These are phyloP conservation scores for Pythium scleroteichum DNA, from an alignment of 352 stramenopile species.

Conservation along the genomic window DNA sequence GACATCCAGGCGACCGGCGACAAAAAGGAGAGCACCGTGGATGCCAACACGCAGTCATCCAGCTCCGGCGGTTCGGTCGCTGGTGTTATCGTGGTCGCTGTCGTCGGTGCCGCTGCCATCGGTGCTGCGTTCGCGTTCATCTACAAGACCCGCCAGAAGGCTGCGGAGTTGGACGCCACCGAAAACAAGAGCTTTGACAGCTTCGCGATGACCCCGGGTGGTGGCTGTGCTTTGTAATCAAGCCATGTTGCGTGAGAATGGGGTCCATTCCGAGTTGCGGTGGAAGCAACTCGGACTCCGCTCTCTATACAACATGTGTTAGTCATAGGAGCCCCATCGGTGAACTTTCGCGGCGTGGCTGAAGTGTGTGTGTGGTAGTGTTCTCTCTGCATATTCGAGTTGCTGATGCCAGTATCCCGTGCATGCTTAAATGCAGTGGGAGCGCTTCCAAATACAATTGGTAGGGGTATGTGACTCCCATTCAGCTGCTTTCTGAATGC, in stretches of 20 bases:
- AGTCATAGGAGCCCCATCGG: constrained; percentile 28
- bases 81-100: constrained; percentile 34
- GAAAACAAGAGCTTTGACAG: constrained; percentile 53
- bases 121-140: constrained; percentile 74
- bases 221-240: constrained; percentile 56
- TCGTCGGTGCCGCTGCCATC: constrained; percentile 40
- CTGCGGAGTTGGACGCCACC: constrained; percentile 48
- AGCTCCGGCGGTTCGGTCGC: constrained; percentile 7
- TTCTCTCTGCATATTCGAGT: constrained; percentile 20
- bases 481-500: too few relatives aligned
- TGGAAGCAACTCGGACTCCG: constrained; percentile 26
- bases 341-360: constrained; percentile 8
- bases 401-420: neutral
- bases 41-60: constrained; percentile 44
- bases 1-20: neutral
- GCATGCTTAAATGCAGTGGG: constrained; percentile 12
- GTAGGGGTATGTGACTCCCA: neutral
- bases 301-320: constrained; percentile 21
- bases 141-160: constrained; percentile 74
- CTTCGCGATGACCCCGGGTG: constrained; percentile 49
- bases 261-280: constrained; percentile 19
- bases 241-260: constrained; percentile 9
- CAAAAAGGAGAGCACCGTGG: constrained; percentile 20
- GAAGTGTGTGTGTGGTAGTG: constrained; percentile 22
- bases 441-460: too few relatives aligned